A percentile compares a stretch with the other conserved stretches of the same genome.
Conservation (phyloP, 164 flowering plant genomes). For the Aristolochia contorta region DNA sequence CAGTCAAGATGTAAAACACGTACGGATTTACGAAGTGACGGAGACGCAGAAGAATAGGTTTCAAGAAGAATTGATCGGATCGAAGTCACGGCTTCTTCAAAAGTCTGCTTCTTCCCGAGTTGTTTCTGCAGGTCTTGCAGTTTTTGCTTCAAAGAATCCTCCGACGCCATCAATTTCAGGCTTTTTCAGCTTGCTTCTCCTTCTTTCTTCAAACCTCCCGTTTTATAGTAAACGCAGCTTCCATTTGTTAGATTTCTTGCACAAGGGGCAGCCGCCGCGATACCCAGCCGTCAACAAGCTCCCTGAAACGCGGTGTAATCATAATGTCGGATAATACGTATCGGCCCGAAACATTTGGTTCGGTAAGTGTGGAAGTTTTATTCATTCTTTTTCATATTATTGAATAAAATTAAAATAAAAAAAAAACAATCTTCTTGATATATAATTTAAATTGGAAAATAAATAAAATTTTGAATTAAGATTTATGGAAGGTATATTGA, state of each 20-base stretch:
- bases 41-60: conserved; percentile 58
- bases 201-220: neutral
- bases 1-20: neutral
- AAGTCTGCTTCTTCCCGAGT: conserved; percentile 61
- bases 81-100: conserved; percentile 64
- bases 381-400: too few species aligned
- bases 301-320: too few species aligned
- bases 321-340: too few species aligned
- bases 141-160: conserved; percentile 27
- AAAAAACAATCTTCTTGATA: too few species aligned
- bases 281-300: too few species aligned
- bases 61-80: conserved; percentile 40
- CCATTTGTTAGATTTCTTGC: conserved; percentile 10
- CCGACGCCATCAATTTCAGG: conserved; percentile 21
- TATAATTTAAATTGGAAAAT: too few species aligned
- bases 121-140: conserved; percentile 68
- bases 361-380: too few species aligned
- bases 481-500: too few species aligned
- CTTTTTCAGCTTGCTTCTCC: neutral
- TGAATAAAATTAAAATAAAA: too few species aligned
- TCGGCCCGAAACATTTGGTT: too few species aligned
- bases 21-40: conserved; percentile 61
- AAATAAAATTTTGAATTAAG: too few species aligned
- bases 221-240: neutral
- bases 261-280: conserved; percentile 6